phyloP scores from a whole-genome alignment of 2,329 filamentous ascomycete species.

The Colletotrichum australisinense region DNA sequence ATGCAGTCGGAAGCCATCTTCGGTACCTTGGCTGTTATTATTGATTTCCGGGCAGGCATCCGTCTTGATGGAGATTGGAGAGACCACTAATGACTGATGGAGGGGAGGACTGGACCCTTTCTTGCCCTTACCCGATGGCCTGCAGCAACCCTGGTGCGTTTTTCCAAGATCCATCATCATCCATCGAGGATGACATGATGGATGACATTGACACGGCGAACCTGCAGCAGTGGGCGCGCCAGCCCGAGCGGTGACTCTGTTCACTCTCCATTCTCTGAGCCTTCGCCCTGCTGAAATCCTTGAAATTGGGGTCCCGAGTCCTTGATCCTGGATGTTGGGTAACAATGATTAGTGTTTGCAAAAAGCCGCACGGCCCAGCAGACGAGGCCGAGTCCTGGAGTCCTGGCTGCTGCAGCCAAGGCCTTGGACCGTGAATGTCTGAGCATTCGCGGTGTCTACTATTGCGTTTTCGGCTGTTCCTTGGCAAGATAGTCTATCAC shows the following conservation, averaged over 20 bases:
- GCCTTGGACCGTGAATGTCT: background rate
- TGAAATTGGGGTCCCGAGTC: background rate
- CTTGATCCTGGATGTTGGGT: background rate
- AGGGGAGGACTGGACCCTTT: background rate
- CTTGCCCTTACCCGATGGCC: background rate
- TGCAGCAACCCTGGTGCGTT: background rate
- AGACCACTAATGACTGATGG: background rate
- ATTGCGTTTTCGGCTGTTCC: too few species aligned
- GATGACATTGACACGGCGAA: background rate
- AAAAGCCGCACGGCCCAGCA: background rate
- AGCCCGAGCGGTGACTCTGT: background rate
- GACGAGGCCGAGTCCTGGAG: background rate
- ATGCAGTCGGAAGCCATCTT: background rate
- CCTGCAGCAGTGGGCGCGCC: background rate
- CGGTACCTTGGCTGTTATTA: background rate
- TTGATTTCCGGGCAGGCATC: background rate
- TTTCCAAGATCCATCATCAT: background rate
- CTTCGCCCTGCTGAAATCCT: background rate
- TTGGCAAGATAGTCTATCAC: too few species aligned
- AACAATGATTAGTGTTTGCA: background rate
- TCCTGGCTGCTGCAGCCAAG: background rate
- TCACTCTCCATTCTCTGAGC: background rate
- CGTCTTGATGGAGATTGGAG: background rate
- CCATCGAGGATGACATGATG: background rate
- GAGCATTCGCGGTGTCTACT: background rate